Percentiles rank a stretch among this genome's conserved stretches.
Evolutionary conservation across 345 rosid genomes (phyloP).

Genomic region (Boechera divaricarpa): DNA sequence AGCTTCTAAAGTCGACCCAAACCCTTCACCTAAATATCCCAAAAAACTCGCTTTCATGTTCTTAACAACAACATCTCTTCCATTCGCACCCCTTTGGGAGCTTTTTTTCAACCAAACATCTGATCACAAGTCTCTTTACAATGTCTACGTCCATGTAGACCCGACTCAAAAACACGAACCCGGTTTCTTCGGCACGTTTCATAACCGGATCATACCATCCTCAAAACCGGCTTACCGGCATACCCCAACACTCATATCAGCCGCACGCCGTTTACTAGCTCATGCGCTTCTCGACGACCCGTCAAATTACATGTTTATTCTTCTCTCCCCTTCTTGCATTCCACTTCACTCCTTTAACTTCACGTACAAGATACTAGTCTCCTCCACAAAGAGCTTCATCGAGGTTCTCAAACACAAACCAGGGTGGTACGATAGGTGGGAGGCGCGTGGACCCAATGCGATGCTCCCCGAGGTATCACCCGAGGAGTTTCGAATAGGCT

Average conservation of each 20-base stretch:
- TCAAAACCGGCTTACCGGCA: constrained; percentile 59
- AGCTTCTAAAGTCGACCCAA: constrained; percentile 52
- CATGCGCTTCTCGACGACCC: constrained; percentile 68
- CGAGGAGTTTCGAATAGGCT: constrained; percentile 76
- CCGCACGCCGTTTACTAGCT: constrained; percentile 74
- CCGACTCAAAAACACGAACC: constrained; percentile 51
- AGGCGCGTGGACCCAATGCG: constrained; percentile 65
- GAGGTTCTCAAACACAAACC: constrained; percentile 61
- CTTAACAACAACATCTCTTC: constrained; percentile 65
- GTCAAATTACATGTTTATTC: constrained; percentile 63
- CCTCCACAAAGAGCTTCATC: constrained; percentile 64
- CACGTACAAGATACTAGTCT: constrained; percentile 49
- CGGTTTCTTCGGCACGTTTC: constrained; percentile 55
- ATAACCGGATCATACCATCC: constrained; percentile 59
- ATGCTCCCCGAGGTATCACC: constrained; percentile 74
- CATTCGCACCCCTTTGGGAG: constrained; percentile 72
- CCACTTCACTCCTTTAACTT: constrained; percentile 70
- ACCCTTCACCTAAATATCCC: constrained; percentile 31
- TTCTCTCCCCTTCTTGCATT: constrained; percentile 71
- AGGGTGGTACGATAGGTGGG: constrained; percentile 67
- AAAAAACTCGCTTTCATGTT: constrained; percentile 77
- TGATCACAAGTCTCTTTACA: constrained; percentile 42
- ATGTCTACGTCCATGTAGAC: constrained; percentile 75
- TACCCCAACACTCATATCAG: constrained; percentile 68
- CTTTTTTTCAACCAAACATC: constrained; percentile 57